A percentile compares a stretch with the other conserved stretches of the same genome.
These are phyloP conservation scores for Neolentinus lepideus DNA, from an alignment of 1,284 basidiomycete genomes.

Conservation along the genomic window DNA sequence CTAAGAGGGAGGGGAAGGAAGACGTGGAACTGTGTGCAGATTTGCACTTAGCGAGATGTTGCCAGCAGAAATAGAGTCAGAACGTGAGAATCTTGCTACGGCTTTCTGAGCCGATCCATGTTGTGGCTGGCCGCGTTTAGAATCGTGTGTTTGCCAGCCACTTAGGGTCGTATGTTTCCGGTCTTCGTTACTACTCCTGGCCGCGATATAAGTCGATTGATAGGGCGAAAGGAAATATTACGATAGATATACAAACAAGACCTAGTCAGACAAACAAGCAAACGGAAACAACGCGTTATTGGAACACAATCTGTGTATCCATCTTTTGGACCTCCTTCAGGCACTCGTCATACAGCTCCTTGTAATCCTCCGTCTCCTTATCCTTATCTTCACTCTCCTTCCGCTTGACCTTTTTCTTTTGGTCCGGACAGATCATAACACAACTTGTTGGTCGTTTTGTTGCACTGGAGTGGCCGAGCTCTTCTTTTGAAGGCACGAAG, in stretches of 20 bases:
- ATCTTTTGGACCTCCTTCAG: slow-evolving; percentile 81
- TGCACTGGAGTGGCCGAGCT: slow-evolving; percentile 90
- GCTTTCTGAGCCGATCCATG: background rate
- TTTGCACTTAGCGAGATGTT: slow-evolving; percentile 10
- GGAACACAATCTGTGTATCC: slow-evolving; percentile 67
- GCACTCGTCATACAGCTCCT: slow-evolving; percentile 80
- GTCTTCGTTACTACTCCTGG: background rate
- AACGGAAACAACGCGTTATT: slow-evolving; percentile 13
- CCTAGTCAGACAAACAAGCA: background rate
- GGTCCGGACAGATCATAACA: slow-evolving; percentile 85
- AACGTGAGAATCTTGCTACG: background rate
- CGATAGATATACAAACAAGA: background rate
- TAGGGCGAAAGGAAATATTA: background rate
- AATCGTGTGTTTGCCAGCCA: background rate
- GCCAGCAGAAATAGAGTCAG: slow-evolving; percentile 4
- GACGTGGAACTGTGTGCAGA: slow-evolving; percentile 3
- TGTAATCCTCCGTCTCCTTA: slow-evolving; percentile 70
- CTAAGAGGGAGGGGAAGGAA: slow-evolving; percentile 9
- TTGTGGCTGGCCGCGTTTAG: too few species aligned
- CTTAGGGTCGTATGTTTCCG: background rate
- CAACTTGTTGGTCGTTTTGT: slow-evolving; percentile 98
- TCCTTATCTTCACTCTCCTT: slow-evolving; percentile 59
- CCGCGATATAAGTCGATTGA: background rate
- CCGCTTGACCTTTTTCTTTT: slow-evolving; percentile 64
- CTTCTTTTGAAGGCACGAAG: slow-evolving; percentile 84